Conservation (phyloP, 306 rosid genomes). For the Dryas alaskensis region DNA sequence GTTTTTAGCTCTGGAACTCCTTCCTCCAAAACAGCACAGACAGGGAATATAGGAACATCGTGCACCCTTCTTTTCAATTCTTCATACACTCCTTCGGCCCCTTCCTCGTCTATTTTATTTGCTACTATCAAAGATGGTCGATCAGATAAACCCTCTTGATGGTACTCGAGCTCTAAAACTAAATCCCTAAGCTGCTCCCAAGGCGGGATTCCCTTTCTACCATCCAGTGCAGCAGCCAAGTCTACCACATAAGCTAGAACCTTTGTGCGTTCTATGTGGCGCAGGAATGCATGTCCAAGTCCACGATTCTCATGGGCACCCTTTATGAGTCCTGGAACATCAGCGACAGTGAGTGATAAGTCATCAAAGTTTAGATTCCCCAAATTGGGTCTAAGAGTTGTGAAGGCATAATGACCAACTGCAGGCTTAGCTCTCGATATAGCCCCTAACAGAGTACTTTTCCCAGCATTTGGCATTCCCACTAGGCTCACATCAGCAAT, state of each 20-base stretch:
- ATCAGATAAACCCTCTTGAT: constrained; percentile 73
- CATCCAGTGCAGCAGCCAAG: constrained; percentile 75
- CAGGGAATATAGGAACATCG: constrained; percentile 70
- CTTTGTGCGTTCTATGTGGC: constrained; percentile 90
- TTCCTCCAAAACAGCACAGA: constrained; percentile 84
- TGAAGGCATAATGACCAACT: constrained; percentile 87
- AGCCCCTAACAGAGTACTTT: constrained; percentile 91
- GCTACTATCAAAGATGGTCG: constrained; percentile 81
- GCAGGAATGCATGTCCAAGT: constrained; percentile 85
- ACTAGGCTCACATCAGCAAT: constrained; percentile 92
- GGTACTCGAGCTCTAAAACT: constrained; percentile 77
- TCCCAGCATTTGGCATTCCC: constrained; percentile 98
- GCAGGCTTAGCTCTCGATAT: constrained; percentile 80
- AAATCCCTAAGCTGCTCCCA: constrained; percentile 86
- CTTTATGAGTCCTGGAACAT: constrained; percentile 89
- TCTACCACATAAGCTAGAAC: constrained; percentile 83
- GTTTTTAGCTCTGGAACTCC: constrained; percentile 72
- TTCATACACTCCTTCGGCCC: constrained; percentile 58
- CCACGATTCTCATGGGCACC: constrained; percentile 91
- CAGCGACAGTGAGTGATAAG: constrained; percentile 81
- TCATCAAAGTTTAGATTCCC: constrained; percentile 86
- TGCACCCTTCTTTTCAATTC: constrained; percentile 69
- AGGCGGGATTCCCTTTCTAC: constrained; percentile 77
- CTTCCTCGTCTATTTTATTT: constrained; percentile 89
- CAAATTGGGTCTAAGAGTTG: constrained; percentile 84